Percentiles rank a stretch among this genome's conserved stretches.
These are phyloP conservation scores for Venturiaceae sp. DNA, from an alignment of 2,329 filamentous ascomycete species.

Conservation along the genomic window DNA sequence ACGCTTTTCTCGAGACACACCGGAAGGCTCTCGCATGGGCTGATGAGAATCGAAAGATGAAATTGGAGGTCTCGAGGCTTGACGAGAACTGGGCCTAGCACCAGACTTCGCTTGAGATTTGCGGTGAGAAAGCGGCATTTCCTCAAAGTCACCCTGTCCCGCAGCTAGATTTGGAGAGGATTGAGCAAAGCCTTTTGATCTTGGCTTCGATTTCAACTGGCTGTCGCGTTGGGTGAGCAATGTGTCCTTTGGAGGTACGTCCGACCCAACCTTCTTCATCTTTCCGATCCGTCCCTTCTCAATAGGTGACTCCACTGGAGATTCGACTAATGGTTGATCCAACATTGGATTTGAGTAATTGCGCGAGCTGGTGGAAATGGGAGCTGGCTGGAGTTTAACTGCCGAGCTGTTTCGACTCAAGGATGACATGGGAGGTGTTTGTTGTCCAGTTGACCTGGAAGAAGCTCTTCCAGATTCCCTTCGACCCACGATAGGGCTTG, in stretches of 20 bases:
- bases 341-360: neutral
- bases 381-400: neutral
- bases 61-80: neutral
- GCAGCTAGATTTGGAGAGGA: neutral
- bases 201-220: neutral
- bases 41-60: conserved; percentile 27
- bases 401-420: neutral
- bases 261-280: conserved; percentile 4
- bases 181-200: neutral
- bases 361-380: neutral
- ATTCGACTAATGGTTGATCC: neutral
- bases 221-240: neutral
- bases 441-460: neutral
- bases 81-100: conserved; percentile 13
- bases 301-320: neutral
- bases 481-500: neutral
- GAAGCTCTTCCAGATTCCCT: neutral
- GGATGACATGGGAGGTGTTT: neutral
- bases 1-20: conserved; percentile 14
- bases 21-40: conserved; percentile 20
- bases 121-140: conserved; percentile 63
- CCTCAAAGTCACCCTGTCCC: conserved; percentile 43
- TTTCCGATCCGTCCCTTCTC: neutral
- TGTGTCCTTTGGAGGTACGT: neutral
- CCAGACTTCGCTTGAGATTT: conserved; percentile 23